Percentiles rank a stretch among this genome's conserved stretches.
Conservation (phyloP, 129 eudicot species). For the Ambrosia trifida region DNA sequence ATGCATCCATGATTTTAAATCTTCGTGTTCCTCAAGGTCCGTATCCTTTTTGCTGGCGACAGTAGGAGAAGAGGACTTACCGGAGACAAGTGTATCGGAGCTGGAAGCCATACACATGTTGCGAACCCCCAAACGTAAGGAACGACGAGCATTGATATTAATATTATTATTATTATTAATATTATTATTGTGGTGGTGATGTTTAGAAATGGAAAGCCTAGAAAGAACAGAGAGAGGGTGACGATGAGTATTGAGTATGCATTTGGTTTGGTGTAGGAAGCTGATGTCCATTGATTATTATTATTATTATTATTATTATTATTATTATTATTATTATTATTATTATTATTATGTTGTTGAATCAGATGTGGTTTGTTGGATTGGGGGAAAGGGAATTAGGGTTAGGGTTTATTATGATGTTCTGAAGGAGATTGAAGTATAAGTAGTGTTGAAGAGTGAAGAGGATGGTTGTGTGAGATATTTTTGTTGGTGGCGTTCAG, state of each 20-base stretch:
- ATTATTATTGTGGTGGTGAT: neutral
- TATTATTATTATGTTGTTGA: no score
- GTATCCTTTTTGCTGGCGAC: slow-evolving; percentile 39
- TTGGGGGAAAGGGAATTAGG: slow-evolving; percentile 8
- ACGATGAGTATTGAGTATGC: slow-evolving; percentile 41
- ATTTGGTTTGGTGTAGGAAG: slow-evolving; percentile 42
- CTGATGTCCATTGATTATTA: slow-evolving; percentile 43
- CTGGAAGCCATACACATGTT: slow-evolving; percentile 58
- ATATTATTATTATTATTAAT: no score
- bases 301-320: no score
- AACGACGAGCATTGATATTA: slow-evolving; percentile 17
- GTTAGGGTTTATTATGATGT: slow-evolving; percentile 33
- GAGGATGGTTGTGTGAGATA: slow-evolving; percentile 3
- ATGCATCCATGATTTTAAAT: slow-evolving; percentile 93
- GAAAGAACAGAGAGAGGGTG: slow-evolving; percentile 39
- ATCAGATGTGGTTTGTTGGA: neutral
- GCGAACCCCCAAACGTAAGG: slow-evolving; percentile 24
- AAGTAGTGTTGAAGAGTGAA: neutral
- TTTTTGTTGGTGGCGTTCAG: slow-evolving; percentile 28
- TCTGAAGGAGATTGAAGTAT: neutral
- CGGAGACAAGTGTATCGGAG: slow-evolving; percentile 59
- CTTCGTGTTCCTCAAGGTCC: slow-evolving; percentile 47
- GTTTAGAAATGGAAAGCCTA: slow-evolving; percentile 18
- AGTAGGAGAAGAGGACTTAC: slow-evolving; percentile 36
- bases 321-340: no score